Evolutionary conservation across 176 grass and related monocot species (phyloP), one percentile per base, ranked within the genome.

Genomic region (Oryza meyeriana): DNA sequence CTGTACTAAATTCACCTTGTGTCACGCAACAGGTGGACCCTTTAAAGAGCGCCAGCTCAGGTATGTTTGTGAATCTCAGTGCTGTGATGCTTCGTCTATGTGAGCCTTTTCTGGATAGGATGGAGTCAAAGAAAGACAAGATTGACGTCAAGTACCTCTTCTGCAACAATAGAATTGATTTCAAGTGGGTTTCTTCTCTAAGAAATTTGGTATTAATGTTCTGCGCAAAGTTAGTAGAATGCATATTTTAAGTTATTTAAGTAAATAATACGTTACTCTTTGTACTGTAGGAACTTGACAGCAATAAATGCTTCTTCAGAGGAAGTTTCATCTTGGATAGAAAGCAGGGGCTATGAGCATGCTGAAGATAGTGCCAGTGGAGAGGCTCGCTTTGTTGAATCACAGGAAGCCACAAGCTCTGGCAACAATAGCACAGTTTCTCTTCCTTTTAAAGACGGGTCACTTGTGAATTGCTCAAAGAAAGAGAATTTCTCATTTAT

Each of bases 31-130:
- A 98, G 95, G 96, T 95, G 25, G 93, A 95, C 63, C 93, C 91
- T 79, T 67, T 91, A 47, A 89, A 88, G 82, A 95, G 86, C 14
- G 96, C 93, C 16, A 99, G 96, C 84, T 83, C 91, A 35, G 96
- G 96, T 59, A 99, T 90, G 96, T 99, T 99, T 90, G 91, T 95
- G 75, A 98, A 95, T 80, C 90, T 98, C 68, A 95, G 92, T 74
- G 87, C 90, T 69, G 84, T 95, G 76, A 95, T 98, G 92, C 90
- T 98, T 69, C 91, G 81, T 62, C 88, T 98, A 30, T 95, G 95
- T 4, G 92, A 98, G 84, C 92, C 95, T 30, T 98, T 98, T 89
- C 17, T 98, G 48, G 92, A 95, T 82, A 87, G 71, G 35, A 77
- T 87, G 74, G 82, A 88, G 41, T 86, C 87, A 52, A 99, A 94